A percentile compares a stretch with the other conserved stretches of the same genome.
Evolutionary conservation across 1,284 basidiomycete genomes (phyloP).

Genomic region (Moniliophthora roreri): DNA sequence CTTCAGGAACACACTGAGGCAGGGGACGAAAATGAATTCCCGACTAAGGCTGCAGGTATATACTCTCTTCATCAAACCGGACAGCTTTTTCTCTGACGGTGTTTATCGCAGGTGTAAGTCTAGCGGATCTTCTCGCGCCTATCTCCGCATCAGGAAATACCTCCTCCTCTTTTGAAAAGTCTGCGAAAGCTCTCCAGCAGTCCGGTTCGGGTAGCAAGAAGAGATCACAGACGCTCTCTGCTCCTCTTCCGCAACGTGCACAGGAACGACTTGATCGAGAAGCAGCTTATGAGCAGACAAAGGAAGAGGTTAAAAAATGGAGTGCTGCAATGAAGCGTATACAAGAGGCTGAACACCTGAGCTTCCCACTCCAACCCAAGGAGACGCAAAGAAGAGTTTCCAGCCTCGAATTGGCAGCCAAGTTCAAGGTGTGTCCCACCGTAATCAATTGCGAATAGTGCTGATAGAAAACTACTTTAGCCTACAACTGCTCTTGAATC

Average conservation of each 20-base stretch:
- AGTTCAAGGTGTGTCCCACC: slow-evolving; percentile 66
- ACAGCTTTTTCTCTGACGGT: background rate
- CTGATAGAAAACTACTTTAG: slow-evolving; percentile 30
- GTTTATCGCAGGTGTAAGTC: slow-evolving; percentile 9
- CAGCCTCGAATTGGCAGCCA: slow-evolving; percentile 76
- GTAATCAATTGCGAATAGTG: background rate
- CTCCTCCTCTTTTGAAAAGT: slow-evolving; percentile 67
- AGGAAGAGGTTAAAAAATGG: slow-evolving; percentile 94
- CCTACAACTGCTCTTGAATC: slow-evolving; percentile 80
- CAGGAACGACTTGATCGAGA: slow-evolving; percentile 92
- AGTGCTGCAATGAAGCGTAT: slow-evolving; percentile 87
- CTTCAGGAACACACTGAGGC: slow-evolving; percentile 74
- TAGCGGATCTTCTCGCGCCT: slow-evolving; percentile 66
- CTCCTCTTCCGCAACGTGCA: slow-evolving; percentile 83
- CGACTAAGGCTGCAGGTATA: slow-evolving; percentile 49
- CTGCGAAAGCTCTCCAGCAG: slow-evolving; percentile 59
- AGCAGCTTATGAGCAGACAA: slow-evolving; percentile 93
- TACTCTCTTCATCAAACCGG: slow-evolving; percentile 8
- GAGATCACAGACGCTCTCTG: slow-evolving; percentile 67
- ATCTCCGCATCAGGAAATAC: slow-evolving; percentile 44
- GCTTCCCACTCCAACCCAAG: slow-evolving; percentile 85
- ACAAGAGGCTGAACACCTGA: slow-evolving; percentile 88
- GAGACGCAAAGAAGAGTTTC: slow-evolving; percentile 54
- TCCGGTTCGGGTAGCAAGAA: slow-evolving; percentile 36
- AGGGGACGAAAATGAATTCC: slow-evolving; percentile 75